Evolutionary conservation across 768 basidiomycete genomes (phyloP).

Genomic region (Gymnopilus dilepis): DNA sequence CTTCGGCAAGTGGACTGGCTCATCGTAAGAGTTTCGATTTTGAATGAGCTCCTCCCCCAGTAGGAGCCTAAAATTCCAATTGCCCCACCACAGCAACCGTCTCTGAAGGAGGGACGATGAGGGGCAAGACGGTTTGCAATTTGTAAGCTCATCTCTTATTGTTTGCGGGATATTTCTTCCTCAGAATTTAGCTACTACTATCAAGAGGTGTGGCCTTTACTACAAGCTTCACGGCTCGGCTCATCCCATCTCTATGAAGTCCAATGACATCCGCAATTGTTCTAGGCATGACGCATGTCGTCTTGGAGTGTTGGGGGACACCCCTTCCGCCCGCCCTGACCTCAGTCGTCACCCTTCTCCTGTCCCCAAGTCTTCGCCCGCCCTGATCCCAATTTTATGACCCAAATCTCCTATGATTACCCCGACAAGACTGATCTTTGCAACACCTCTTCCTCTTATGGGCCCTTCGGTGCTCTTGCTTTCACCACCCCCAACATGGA

Average conservation of each 20-base stretch:
- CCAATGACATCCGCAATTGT: slow-evolving; percentile 87
- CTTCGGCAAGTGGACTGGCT: not conserved
- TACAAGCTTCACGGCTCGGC: slow-evolving; percentile 89
- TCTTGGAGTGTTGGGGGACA: slow-evolving; percentile 60
- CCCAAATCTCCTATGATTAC: slow-evolving; percentile 58
- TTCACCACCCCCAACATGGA: slow-evolving; percentile 28
- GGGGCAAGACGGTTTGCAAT: slow-evolving; percentile 89
- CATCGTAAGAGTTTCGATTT: slow-evolving; percentile 24
- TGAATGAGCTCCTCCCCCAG: slow-evolving; percentile 36
- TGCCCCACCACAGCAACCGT: slow-evolving; percentile 90
- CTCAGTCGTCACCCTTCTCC: slow-evolving; percentile 77
- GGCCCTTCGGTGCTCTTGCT: slow-evolving; percentile 52
- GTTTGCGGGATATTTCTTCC: not conserved
- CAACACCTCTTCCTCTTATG: slow-evolving; percentile 55
- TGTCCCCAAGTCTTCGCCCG: slow-evolving; percentile 62
- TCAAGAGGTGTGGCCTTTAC: slow-evolving; percentile 74
- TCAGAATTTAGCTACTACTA: slow-evolving; percentile 5
- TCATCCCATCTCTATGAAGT: slow-evolving; percentile 90
- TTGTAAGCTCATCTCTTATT: slow-evolving; percentile 59
- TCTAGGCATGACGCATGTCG: slow-evolving; percentile 81
- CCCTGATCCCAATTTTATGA: slow-evolving; percentile 71
- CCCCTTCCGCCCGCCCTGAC: slow-evolving; percentile 77
- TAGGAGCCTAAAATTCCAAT: slow-evolving; percentile 83
- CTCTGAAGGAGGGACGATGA: slow-evolving; percentile 92
- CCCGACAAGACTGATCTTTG: slow-evolving; percentile 48